Conservation (phyloP, 306 rosid genomes). For the Lithocarpus polystachyus region DNA sequence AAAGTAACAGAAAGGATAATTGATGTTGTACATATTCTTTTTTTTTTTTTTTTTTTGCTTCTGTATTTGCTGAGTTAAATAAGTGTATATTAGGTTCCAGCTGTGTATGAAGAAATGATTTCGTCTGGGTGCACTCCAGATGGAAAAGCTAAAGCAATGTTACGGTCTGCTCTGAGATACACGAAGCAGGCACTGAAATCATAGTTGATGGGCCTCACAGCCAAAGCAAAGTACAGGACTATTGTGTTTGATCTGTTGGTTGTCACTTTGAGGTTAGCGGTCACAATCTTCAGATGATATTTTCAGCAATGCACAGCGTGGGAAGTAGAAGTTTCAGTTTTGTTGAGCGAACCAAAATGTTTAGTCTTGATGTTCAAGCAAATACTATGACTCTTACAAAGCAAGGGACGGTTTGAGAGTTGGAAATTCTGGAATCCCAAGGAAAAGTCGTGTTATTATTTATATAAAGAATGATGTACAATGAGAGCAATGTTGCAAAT, state of each 20-base stretch:
- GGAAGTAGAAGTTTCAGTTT: not conserved
- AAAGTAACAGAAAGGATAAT: conserved; percentile 8
- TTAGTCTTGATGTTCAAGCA: not conserved
- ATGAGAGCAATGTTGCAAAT: not conserved
- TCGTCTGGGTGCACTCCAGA: conserved; percentile 79
- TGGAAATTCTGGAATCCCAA: not conserved
- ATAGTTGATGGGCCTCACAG: conserved; percentile 30
- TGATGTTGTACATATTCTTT: not conserved
- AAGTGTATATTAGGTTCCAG: conserved; percentile 79
- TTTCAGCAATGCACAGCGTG: not conserved
- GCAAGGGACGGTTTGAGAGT: not conserved
- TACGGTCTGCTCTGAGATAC: conserved; percentile 89
- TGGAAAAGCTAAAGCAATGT: conserved; percentile 87
- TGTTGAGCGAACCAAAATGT: not conserved
- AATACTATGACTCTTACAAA: too few species aligned
- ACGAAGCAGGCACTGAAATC: conserved; percentile 68
- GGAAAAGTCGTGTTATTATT: not conserved
- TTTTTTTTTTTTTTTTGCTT: not conserved
- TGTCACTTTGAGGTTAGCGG: conserved; percentile 44
- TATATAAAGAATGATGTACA: not conserved
- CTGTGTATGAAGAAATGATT: conserved; percentile 92
- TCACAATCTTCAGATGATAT: conserved; percentile 17
- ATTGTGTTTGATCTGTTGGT: conserved; percentile 17
- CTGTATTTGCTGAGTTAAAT: conserved; percentile 2
- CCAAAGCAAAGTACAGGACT: conserved; percentile 18